Evolutionary conservation across 768 basidiomycete genomes (phyloP).

Genomic region (Sistotremastrum suecicum): DNA sequence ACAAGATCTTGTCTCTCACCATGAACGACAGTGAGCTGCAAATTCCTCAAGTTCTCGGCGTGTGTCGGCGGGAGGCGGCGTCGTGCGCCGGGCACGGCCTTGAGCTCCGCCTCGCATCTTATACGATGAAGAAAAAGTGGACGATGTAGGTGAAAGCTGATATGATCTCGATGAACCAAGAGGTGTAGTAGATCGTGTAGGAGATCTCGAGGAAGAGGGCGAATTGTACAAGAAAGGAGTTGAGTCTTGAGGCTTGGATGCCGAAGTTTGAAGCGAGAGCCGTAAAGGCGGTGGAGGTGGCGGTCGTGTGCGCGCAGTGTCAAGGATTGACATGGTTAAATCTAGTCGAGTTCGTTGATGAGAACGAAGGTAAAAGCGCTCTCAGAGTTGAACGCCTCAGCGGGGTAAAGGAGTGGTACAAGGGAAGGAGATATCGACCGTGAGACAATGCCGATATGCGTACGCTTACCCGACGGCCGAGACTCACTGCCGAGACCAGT

Average conservation of each 20-base stretch:
- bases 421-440: too few relatives aligned
- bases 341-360: too few relatives aligned
- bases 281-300: slow-evolving; percentile 38
- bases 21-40: slow-evolving; percentile 62
- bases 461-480: too few relatives aligned
- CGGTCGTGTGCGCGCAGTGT: slow-evolving; percentile 49
- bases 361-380: too few relatives aligned
- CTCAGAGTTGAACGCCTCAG: too few relatives aligned
- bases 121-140: slow-evolving; percentile 38
- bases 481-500: too few relatives aligned
- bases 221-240: too few relatives aligned
- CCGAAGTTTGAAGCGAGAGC: too few relatives aligned
- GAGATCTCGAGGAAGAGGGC: too few relatives aligned
- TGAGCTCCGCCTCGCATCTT: slow-evolving; percentile 33
- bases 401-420: too few relatives aligned
- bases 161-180: slow-evolving; percentile 31
- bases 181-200: slow-evolving; percentile 33
- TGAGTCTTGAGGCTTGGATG: too few relatives aligned
- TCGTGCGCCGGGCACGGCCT: slow-evolving; percentile 37
- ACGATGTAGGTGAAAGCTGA: slow-evolving; percentile 29
- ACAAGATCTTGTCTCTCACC: slow-evolving; percentile 29
- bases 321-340: slow-evolving; percentile 24
- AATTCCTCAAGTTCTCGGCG: slow-evolving; percentile 66
- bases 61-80: slow-evolving; percentile 56
- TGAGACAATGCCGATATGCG: too few relatives aligned